phyloP scores from a whole-genome alignment of 768 basidiomycete species.

The Leccinellum luteum region DNA sequence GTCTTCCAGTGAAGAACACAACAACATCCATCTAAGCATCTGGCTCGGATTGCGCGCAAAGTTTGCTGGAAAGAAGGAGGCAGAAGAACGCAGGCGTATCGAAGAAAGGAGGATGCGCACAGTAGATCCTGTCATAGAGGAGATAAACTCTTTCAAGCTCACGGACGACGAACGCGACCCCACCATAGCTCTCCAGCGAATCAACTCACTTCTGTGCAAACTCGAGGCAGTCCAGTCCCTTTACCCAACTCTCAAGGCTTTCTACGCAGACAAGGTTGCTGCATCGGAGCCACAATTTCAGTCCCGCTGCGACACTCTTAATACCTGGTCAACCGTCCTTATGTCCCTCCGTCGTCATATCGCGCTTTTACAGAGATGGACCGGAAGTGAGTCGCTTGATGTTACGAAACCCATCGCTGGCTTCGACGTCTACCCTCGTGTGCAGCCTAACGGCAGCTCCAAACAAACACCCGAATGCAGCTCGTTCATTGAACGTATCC shows the following conservation, averaged over 20 bases:
- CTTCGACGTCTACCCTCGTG: constrained; percentile 44
- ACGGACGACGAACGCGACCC: constrained; percentile 35
- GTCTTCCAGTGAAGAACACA: constrained; percentile 65
- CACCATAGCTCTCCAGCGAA: constrained; percentile 54
- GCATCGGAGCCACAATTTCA: constrained; percentile 67
- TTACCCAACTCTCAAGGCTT: constrained; percentile 80
- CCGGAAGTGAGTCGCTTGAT: constrained; percentile 87
- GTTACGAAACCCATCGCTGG: constrained; percentile 77
- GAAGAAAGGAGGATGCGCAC: constrained; percentile 81
- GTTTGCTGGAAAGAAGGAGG: constrained; percentile 73
- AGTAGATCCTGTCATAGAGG: constrained; percentile 82
- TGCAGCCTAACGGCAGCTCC: constrained; percentile 31
- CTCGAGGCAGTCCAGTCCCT: constrained; percentile 83
- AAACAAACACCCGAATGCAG: constrained; percentile 61
- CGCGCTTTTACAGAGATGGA: constrained; percentile 83
- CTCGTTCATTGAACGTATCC: constrained; percentile 88
- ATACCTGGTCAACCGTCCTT: constrained; percentile 89
- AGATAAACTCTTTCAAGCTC: constrained; percentile 76
- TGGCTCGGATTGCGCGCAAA: constrained; percentile 93
- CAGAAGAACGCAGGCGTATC: constrained; percentile 76
- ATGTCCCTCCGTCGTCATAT: constrained; percentile 83
- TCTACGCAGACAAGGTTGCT: constrained; percentile 74
- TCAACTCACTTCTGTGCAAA: constrained; percentile 64
- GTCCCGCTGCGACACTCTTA: constrained; percentile 83
- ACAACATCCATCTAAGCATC: constrained; percentile 62